Evolutionary conservation across 78 protist genomes (phyloP).

Genomic region (Tieghemostelium lacteum): DNA sequence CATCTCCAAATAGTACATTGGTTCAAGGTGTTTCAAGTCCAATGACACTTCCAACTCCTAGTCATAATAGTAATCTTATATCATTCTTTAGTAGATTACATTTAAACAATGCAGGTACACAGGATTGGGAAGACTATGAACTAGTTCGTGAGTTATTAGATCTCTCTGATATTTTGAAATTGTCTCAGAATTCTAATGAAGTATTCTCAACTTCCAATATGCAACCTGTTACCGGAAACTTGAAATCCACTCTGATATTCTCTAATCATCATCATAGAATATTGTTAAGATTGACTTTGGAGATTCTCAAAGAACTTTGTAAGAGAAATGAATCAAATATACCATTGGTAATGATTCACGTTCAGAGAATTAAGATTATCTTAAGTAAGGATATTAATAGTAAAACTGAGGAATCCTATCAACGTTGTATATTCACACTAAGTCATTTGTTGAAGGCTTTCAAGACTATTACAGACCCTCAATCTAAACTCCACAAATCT

Average conservation of each 20-base stretch:
- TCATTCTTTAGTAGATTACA: constrained; percentile 23
- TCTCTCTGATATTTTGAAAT: constrained; percentile 33
- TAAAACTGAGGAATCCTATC: constrained; percentile 10
- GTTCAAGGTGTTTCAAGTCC: neutral
- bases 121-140: constrained; percentile 59
- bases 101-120: constrained; percentile 8
- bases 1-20: neutral
- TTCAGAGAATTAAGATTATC: constrained; percentile 1
- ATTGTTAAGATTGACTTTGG: constrained; percentile 24
- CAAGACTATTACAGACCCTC: constrained; percentile 14
- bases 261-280: constrained; percentile 44
- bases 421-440: constrained; percentile 20
- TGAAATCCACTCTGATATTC: constrained; percentile 8
- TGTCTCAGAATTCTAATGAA: neutral
- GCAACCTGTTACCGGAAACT: constrained; percentile 8
- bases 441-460: constrained; percentile 18
- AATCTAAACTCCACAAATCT: constrained; percentile 16
- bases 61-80: neutral
- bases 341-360: neutral
- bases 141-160: constrained; percentile 46
- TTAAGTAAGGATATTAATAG: constrained; percentile 11
- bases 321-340: neutral
- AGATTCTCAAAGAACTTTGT: constrained; percentile 39
- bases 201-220: constrained; percentile 13
- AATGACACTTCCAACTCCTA: neutral